phyloP scores from a whole-genome alignment of 75 land plant genomes.

The Cryptomeria japonica region DNA sequence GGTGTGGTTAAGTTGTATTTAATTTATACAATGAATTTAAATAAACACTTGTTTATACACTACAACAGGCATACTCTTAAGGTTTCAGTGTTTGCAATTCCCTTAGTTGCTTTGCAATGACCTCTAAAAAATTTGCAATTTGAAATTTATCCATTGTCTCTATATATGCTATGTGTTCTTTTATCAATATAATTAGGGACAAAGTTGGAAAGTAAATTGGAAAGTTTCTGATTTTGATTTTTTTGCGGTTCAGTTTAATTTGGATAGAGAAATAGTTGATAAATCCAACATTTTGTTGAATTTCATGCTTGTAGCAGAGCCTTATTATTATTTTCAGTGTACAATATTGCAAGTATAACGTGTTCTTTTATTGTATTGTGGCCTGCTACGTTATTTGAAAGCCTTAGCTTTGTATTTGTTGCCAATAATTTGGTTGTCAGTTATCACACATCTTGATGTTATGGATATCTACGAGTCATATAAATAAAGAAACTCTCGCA shows the following conservation, averaged over 20 bases:
- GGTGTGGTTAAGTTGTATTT: not conserved
- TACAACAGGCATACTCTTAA: not conserved
- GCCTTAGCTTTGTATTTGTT: not conserved
- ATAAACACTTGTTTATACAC: not conserved
- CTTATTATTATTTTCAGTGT: not conserved
- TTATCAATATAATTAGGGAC: not conserved
- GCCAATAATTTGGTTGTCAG: not conserved
- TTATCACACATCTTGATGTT: not conserved
- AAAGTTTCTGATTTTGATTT: not conserved
- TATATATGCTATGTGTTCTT: not conserved
- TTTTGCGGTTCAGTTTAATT: not conserved
- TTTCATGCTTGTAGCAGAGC: not conserved
- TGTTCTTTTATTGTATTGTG: not conserved
- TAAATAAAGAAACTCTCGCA: not conserved
- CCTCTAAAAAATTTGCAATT: not conserved
- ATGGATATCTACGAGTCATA: not conserved
- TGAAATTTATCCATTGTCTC: not conserved
- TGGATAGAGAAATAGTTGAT: not conserved
- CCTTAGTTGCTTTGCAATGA: not conserved
- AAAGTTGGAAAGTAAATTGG: not conserved
- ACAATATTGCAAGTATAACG: not conserved
- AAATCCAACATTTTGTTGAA: not conserved
- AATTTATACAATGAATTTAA: not conserved
- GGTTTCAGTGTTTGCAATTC: not conserved
- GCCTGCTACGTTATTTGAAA: not conserved